phyloP scores from a whole-genome alignment of 2,329 filamentous ascomycete species.

The Pseudogymnoascus sp. region DNA sequence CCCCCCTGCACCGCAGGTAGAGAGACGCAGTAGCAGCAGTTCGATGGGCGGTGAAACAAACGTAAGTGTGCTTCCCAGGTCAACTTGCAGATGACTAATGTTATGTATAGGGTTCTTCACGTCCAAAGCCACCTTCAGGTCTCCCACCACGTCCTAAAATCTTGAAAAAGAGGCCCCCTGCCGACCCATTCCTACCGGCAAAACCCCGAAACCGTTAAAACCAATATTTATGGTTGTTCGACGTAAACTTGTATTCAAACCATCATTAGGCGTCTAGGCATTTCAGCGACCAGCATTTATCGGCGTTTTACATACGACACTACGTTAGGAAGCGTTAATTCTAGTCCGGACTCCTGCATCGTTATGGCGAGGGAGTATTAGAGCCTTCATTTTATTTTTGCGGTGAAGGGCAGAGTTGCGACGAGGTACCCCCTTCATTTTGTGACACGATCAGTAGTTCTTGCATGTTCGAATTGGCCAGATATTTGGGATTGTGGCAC shows the following conservation, averaged over 20 bases:
- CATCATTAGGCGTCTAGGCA: constrained; percentile 2
- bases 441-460: background rate
- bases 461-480: background rate
- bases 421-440: background rate
- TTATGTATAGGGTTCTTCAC: background rate
- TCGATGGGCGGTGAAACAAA: background rate
- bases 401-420: background rate
- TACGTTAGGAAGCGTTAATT: constrained; percentile 1
- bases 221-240: background rate
- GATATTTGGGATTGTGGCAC: background rate
- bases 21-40: background rate
- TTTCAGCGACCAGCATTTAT: background rate
- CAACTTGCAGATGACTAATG: background rate
- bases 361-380: background rate
- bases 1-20: background rate
- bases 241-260: background rate
- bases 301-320: background rate
- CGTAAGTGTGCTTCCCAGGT: background rate
- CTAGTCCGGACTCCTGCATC: background rate
- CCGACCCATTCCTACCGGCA: background rate
- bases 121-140: background rate
- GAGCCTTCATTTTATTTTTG: background rate
- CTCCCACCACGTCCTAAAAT: background rate
- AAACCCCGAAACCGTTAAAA: background rate
- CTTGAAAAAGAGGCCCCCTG: background rate